Base-by-base conservation (phyloP, 164 flowering plant genomes). In the Aristolochia fimbriata region DNA sequence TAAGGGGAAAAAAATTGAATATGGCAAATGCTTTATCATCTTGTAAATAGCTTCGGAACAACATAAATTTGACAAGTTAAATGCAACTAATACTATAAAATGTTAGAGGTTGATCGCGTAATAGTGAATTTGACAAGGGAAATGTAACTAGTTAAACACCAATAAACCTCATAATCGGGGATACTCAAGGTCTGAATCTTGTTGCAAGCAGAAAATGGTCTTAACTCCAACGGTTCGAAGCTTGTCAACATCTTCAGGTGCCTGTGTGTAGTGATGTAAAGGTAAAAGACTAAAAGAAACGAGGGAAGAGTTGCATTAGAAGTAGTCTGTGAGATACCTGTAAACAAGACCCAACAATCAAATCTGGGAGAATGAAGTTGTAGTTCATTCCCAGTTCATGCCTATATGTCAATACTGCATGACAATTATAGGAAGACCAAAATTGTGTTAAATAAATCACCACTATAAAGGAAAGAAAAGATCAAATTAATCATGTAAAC, bases 341-440 rank as follows among this genome's bases (percentile, higher is more conserved):
- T 54, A 93, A 74, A 73, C 99, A 93, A 25, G 99, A 93, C 1
- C 99, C 99, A 33, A 93, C 99, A 76, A 93, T 86, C 71, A 93
- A 69, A 75, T 90, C 97, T 62, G 97, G 91, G 31, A 68, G 84
- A 62, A 93, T 88, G 76, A 83, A 90, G 78, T 83, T 78, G 80
- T 93, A 93, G 68, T 88, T 93, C 87, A 93, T 90, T 67, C 99
- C 99, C 21, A 86, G 73, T 68, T 93, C 99, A 70, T 93, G 99
- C 80, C 91, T 82, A 71, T 93, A 93, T 16, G 99, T 90, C 77
- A 93, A 80, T 41, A 74, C 99, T 90, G 85, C 20, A 51, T 22
- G 47, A 31, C 50, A 51, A 9, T 60, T 23, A 30, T 51, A n/a
- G 60, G 70, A 33, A 60, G 60, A 43, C 27, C 49, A 64, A n/a